Conservation (phyloP, 495 filamentous ascomycete genomes). For the Chaetomium fimeti region DNA sequence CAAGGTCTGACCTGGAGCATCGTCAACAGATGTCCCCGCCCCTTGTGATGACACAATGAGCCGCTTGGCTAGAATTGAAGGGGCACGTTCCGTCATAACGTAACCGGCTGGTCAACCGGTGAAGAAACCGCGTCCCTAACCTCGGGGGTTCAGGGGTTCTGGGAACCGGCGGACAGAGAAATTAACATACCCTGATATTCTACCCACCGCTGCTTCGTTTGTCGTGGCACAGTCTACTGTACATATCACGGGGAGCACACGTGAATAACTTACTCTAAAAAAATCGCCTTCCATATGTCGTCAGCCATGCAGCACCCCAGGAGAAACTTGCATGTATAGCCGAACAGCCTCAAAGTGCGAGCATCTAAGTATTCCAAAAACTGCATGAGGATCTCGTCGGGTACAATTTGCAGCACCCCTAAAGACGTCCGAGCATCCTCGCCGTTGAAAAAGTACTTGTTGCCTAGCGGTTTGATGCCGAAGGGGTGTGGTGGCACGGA, state of each 20-base stretch:
- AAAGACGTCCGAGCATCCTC: constrained; percentile 63
- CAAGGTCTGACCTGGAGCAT: constrained; percentile 27
- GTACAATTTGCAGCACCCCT: constrained; percentile 62
- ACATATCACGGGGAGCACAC: neutral
- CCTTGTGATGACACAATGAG: neutral
- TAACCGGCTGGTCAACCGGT: too few species aligned
- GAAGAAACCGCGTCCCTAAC: neutral
- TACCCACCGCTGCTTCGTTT: neutral
- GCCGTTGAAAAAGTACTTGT: constrained; percentile 65
- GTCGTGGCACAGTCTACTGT: neutral
- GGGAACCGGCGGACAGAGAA: neutral
- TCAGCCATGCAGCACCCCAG: constrained; percentile 84
- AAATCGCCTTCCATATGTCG: constrained; percentile 87
- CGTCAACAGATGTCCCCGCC: constrained; percentile 17
- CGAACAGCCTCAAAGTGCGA: constrained; percentile 59
- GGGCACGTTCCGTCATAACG: too few species aligned
- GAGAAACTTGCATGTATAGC: constrained; percentile 82
- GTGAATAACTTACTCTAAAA: constrained; percentile 68
- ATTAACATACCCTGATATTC: neutral
- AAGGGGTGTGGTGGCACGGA: constrained; percentile 77
- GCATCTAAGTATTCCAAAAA: constrained; percentile 74
- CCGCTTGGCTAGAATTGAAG: neutral
- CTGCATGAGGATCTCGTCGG: constrained; percentile 78
- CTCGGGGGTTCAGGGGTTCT: neutral
- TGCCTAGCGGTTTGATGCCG: constrained; percentile 83